Conservation (phyloP, 176 grass and related monocot species). For the Oryza nivara region DNA sequence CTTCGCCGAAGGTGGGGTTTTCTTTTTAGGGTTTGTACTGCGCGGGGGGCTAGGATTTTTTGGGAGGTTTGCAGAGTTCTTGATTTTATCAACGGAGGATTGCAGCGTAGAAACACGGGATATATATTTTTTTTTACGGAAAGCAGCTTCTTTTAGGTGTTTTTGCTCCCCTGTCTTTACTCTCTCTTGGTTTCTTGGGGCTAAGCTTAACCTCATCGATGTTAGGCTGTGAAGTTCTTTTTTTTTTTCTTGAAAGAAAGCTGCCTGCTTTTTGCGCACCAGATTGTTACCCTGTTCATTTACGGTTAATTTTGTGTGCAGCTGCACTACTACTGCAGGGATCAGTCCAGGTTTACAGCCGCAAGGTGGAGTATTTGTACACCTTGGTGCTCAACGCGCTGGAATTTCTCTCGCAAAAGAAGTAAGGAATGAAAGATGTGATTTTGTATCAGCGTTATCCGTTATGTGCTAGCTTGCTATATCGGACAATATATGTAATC, state of each 20-base stretch:
- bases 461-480: slow-evolving; percentile 9
- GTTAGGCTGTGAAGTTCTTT: background rate
- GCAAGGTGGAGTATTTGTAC: slow-evolving; percentile 97
- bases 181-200: background rate
- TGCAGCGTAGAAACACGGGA: background rate
- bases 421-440: slow-evolving; percentile 50
- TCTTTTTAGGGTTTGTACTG: background rate
- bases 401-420: slow-evolving; percentile 91
- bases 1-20: slow-evolving; percentile 78
- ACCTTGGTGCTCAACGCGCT: slow-evolving; percentile 77
- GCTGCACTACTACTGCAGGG: slow-evolving; percentile 90
- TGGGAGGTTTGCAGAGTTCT: background rate
- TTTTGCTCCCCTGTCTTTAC: background rate
- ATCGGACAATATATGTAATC: background rate
- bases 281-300: background rate
- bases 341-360: slow-evolving; percentile 89
- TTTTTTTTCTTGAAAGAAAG: background rate
- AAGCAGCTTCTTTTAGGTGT: background rate
- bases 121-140: background rate
- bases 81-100: background rate
- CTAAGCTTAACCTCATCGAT: background rate
- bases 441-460: slow-evolving; percentile 11
- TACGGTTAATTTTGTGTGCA: slow-evolving; percentile 40
- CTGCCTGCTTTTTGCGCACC: slow-evolving; percentile 23
- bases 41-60: background rate